Conservation (phyloP, 768 basidiomycete species). For the Podaxis rugospora region DNA sequence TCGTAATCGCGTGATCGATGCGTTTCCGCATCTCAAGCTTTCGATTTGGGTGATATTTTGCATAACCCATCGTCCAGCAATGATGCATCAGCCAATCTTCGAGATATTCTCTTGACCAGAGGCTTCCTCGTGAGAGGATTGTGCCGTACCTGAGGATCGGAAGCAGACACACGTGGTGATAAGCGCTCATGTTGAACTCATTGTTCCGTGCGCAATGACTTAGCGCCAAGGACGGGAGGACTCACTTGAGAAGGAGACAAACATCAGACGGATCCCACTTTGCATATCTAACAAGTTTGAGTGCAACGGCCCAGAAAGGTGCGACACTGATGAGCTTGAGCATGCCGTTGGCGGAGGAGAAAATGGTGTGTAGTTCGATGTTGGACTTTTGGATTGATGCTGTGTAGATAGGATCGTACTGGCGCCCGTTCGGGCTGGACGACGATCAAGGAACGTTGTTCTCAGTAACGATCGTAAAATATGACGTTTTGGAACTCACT, state of each 20-base stretch:
- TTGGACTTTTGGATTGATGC: conserved; percentile 51
- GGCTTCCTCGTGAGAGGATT: conserved; percentile 35
- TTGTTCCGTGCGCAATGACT: not conserved
- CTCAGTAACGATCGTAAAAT: not conserved
- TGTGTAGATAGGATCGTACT: conserved; percentile 58
- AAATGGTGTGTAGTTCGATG: conserved; percentile 51
- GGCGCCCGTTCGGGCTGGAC: conserved; percentile 21
- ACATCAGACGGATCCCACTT: conserved; percentile 64
- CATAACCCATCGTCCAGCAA: conserved; percentile 66
- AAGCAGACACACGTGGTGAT: not conserved
- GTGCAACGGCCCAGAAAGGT: conserved; percentile 68
- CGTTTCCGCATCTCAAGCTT: conserved; percentile 41
- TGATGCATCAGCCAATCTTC: conserved; percentile 53
- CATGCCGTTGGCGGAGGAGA: conserved; percentile 43
- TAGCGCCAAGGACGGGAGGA: conserved; percentile 13
- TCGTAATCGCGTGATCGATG: conserved; percentile 50
- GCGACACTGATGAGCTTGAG: conserved; percentile 57
- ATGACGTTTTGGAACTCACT: conserved; percentile 37
- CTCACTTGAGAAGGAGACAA: conserved; percentile 59
- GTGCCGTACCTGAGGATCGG: conserved; percentile 44
- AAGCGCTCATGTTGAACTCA: not conserved
- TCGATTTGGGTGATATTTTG: conserved; percentile 38
- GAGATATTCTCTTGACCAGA: conserved; percentile 53
- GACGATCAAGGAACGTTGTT: conserved; percentile 1
- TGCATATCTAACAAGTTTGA: conserved; percentile 66